A percentile compares a stretch with the other conserved stretches of the same genome.
phyloP scores from a whole-genome alignment of 2,329 filamentous ascomycete genomes.

The Trichoderma arundinaceum region DNA sequence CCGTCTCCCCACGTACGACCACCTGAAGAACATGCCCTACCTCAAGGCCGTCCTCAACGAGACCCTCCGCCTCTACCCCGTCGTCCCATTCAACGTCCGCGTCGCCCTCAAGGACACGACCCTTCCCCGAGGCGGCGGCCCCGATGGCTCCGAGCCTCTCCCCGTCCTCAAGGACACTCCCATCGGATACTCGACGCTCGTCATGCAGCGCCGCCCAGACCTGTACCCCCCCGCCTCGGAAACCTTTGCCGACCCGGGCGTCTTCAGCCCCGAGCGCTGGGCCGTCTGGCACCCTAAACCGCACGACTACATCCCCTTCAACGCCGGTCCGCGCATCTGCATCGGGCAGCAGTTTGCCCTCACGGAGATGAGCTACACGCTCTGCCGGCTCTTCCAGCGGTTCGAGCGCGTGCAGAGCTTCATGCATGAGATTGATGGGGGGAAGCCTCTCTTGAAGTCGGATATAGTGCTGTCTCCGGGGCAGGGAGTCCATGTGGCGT shows the following conservation, averaged over 20 bases:
- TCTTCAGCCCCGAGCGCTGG: slow-evolving; percentile 73
- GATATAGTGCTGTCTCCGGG: slow-evolving; percentile 66
- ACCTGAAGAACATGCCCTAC: slow-evolving; percentile 89
- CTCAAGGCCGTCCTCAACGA: slow-evolving; percentile 76
- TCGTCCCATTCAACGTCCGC: slow-evolving; percentile 80
- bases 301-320: slow-evolving; percentile 77
- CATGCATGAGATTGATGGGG: slow-evolving; percentile 61
- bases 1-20: slow-evolving; percentile 70
- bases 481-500: slow-evolving; percentile 62
- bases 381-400: slow-evolving; percentile 73
- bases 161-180: slow-evolving; percentile 69
- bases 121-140: slow-evolving; percentile 73
- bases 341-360: slow-evolving; percentile 82
- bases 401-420: slow-evolving; percentile 67
- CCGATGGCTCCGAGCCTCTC: slow-evolving; percentile 65
- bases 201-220: slow-evolving; percentile 74
- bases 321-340: slow-evolving; percentile 74
- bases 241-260: slow-evolving; percentile 51
- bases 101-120: slow-evolving; percentile 74
- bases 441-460: slow-evolving; percentile 58
- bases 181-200: slow-evolving; percentile 69
- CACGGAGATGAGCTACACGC: slow-evolving; percentile 75
- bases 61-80: slow-evolving; percentile 76
- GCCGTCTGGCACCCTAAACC: slow-evolving; percentile 63
- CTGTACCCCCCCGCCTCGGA: slow-evolving; percentile 60